Conservation (phyloP, 2,329 filamentous ascomycete species). For the Colletotrichum orchidophilum region DNA sequence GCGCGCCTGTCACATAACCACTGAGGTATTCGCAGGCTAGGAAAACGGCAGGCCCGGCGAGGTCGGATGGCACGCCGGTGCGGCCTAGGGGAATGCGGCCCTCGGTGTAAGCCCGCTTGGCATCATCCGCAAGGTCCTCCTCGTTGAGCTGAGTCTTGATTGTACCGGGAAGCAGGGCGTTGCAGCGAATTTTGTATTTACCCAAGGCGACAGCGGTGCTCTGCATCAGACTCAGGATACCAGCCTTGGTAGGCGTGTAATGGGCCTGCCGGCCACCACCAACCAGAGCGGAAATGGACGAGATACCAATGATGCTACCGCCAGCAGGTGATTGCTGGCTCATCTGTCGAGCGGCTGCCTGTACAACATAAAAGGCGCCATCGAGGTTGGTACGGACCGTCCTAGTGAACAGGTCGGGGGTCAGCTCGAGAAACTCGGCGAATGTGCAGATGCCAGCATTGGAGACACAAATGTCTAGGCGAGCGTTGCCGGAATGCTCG, state of each 20-base stretch:
- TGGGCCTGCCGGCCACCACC: slow-evolving; percentile 83
- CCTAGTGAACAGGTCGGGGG: slow-evolving; percentile 73
- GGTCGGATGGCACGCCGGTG: slow-evolving; percentile 75
- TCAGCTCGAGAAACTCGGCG: slow-evolving; percentile 82
- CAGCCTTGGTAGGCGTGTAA: slow-evolving; percentile 91
- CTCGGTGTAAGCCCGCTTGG: slow-evolving; percentile 82
- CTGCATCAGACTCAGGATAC: slow-evolving; percentile 83
- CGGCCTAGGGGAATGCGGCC: slow-evolving; percentile 81
- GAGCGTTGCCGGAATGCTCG: slow-evolving; percentile 60
- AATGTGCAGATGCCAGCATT: slow-evolving; percentile 93
- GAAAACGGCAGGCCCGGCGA: slow-evolving; percentile 87
- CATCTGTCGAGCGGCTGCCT: slow-evolving; percentile 88
- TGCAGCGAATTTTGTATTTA: slow-evolving; percentile 80
- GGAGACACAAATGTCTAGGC: slow-evolving; percentile 82
- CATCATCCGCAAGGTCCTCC: slow-evolving; percentile 77
- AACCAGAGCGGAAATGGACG: slow-evolving; percentile 78
- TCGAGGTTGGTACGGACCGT: slow-evolving; percentile 85
- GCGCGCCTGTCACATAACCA: slow-evolving; percentile 83
- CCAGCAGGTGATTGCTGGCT: slow-evolving; percentile 70
- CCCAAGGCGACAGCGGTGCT: slow-evolving; percentile 83
- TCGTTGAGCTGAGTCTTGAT: slow-evolving; percentile 88
- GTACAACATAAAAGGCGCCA: slow-evolving; percentile 88
- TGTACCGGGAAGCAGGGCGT: slow-evolving; percentile 84
- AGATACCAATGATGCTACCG: slow-evolving; percentile 82
- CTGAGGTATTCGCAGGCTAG: slow-evolving; percentile 82